phyloP scores from a whole-genome alignment of 1,284 basidiomycete genomes.

The Microbotryum lychnidis-dioicae region DNA sequence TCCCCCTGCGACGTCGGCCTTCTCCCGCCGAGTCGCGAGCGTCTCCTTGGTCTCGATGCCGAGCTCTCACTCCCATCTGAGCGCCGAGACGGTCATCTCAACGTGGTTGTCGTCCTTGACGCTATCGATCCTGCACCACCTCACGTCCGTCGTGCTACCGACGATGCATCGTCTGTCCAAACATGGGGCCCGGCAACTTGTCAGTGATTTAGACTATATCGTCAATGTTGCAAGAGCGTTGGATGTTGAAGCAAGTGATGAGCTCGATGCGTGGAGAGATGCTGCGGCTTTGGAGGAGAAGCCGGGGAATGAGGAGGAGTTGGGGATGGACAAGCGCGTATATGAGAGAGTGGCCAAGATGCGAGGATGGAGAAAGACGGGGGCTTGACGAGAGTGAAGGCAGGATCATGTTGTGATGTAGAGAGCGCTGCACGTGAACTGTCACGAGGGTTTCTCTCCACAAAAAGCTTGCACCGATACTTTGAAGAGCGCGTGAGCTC shows the following conservation, averaged over 20 bases:
- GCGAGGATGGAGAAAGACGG: slow-evolving; percentile 7
- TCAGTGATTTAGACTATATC: slow-evolving; percentile 78
- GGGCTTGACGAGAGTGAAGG: neutral
- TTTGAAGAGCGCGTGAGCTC: no score
- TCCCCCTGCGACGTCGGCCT: slow-evolving; percentile 2
- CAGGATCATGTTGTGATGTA: neutral
- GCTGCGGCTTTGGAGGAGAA: slow-evolving; percentile 24
- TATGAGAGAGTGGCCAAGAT: slow-evolving; percentile 19
- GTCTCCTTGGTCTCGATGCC: slow-evolving; percentile 31
- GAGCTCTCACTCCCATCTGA: slow-evolving; percentile 37
- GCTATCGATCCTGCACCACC: slow-evolving; percentile 61
- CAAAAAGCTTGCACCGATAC: no score
- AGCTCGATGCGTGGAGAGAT: slow-evolving; percentile 33
- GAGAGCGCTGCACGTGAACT: no score
- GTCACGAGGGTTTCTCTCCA: no score
- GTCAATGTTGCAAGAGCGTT: slow-evolving; percentile 82
- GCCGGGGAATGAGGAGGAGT: slow-evolving; percentile 1
- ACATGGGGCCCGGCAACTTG: slow-evolving; percentile 72
- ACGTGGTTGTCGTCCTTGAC: slow-evolving; percentile 87
- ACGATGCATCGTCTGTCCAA: slow-evolving; percentile 52
- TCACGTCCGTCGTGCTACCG: slow-evolving; percentile 57
- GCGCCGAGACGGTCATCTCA: slow-evolving; percentile 69
- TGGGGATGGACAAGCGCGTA: slow-evolving; percentile 9
- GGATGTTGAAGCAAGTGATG: slow-evolving; percentile 59
- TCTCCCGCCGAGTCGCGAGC: slow-evolving; percentile 31